phyloP scores from a whole-genome alignment of 148 eudicot genomes.

The Vaccinium macrocarpon region DNA sequence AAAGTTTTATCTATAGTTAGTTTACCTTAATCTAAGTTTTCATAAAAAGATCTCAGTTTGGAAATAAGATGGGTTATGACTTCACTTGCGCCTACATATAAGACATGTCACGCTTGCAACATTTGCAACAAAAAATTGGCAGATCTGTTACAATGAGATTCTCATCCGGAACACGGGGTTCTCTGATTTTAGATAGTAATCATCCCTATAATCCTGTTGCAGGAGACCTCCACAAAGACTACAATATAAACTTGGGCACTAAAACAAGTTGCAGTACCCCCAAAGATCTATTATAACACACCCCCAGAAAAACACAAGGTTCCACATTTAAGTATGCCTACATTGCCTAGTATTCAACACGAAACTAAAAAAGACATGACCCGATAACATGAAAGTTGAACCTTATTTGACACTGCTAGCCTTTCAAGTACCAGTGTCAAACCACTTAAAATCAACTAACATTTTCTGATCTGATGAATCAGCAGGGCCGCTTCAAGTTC shows the following conservation, averaged over 20 bases:
- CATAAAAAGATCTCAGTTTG: neutral
- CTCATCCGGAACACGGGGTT: neutral
- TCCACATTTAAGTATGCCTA: neutral
- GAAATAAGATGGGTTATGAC: neutral
- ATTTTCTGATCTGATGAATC: neutral
- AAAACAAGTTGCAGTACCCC: neutral
- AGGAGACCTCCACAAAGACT: neutral
- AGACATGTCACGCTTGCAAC: neutral
- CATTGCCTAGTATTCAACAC: neutral
- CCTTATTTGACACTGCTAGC: neutral
- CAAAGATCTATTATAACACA: neutral
- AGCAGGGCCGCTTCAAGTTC: neutral
- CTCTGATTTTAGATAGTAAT: neutral
- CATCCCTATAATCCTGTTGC: neutral
- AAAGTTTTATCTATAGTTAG: neutral
- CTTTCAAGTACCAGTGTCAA: neutral
- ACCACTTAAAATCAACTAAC: neutral
- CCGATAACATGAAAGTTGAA: neutral
- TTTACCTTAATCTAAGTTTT: neutral
- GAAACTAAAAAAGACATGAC: neutral
- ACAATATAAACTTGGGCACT: neutral
- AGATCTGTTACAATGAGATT: neutral
- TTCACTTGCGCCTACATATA: neutral
- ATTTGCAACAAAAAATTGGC: neutral
- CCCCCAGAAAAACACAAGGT: neutral